Conservation (phyloP, 2,329 filamentous ascomycete genomes). For the Cladosporium sp. region DNA sequence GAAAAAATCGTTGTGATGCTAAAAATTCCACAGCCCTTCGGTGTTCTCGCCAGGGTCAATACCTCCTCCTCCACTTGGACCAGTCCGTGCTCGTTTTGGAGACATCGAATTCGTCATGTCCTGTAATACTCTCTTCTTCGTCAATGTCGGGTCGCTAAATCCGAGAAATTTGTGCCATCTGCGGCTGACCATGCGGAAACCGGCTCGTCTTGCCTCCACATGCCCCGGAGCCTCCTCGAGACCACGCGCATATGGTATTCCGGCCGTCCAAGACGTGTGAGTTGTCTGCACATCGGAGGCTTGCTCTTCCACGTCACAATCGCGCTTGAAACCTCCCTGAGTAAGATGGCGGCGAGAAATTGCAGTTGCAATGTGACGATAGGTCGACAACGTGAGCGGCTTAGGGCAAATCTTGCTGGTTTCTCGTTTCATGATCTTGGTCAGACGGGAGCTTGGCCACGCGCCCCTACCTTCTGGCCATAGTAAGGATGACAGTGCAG, state of each 20-base stretch:
- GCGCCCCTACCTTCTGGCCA: neutral
- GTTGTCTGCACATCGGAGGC: neutral
- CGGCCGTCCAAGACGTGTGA: neutral
- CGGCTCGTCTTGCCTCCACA: neutral
- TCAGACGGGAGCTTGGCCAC: neutral
- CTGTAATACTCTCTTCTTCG: neutral
- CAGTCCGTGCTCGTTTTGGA: too few relatives aligned
- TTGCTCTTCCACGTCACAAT: neutral
- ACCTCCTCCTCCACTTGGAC: too few relatives aligned
- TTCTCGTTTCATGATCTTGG: neutral
- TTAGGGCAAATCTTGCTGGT: neutral
- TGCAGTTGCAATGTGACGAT: neutral
- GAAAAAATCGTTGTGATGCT: too few relatives aligned
- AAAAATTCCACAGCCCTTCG: too few relatives aligned
- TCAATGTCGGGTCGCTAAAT: neutral
- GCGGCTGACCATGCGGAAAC: neutral
- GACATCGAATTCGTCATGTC: neutral
- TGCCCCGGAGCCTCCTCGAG: neutral
- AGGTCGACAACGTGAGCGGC: neutral
- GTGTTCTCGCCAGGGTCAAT: too few relatives aligned
- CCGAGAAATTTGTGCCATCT: conserved; percentile 1
- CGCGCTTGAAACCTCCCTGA: neutral
- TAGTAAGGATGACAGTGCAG: neutral
- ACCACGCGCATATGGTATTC: neutral
- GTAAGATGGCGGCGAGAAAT: neutral